These are phyloP conservation scores for Posidonia australis DNA, from an alignment of 106 monocot species.

Conservation along the genomic window DNA sequence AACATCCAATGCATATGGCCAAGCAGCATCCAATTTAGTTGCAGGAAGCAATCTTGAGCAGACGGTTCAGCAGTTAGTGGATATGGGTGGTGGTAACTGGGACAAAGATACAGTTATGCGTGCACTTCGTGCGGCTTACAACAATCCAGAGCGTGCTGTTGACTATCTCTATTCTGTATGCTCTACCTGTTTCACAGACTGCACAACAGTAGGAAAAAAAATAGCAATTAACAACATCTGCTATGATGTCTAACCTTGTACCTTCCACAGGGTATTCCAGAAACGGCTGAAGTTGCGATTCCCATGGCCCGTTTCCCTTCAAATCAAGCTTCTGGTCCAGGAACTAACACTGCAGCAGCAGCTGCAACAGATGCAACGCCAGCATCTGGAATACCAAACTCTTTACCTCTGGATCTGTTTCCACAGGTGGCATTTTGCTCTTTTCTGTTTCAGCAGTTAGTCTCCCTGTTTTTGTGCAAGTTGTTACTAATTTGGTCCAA, in stretches of 20 bases:
- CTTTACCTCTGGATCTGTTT: constrained; percentile 82
- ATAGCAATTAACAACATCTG: not conserved
- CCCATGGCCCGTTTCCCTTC: constrained; percentile 29
- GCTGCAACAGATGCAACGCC: constrained; percentile 14
- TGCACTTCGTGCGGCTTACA: constrained; percentile 93
- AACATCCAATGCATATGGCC: constrained; percentile 49
- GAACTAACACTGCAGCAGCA: constrained; percentile 10
- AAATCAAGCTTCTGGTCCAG: constrained; percentile 23
- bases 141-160: constrained; percentile 98
- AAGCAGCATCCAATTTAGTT: constrained; percentile 76
- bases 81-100: constrained; percentile 99
- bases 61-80: constrained; percentile 71
- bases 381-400: constrained; percentile 64
- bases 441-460: not conserved
- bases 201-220: not conserved
- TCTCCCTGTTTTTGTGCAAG: too few relatives aligned
- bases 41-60: constrained; percentile 59
- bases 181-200: not conserved
- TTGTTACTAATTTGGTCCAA: not conserved
- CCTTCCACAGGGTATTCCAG: constrained; percentile 66
- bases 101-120: constrained; percentile 71
- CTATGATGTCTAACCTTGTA: not conserved
- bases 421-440: constrained; percentile 52
- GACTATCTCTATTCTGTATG: constrained; percentile 95
- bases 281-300: constrained; percentile 62